Base-by-base conservation (phyloP, 257 asterid species). In the Plantago ovata region DNA sequence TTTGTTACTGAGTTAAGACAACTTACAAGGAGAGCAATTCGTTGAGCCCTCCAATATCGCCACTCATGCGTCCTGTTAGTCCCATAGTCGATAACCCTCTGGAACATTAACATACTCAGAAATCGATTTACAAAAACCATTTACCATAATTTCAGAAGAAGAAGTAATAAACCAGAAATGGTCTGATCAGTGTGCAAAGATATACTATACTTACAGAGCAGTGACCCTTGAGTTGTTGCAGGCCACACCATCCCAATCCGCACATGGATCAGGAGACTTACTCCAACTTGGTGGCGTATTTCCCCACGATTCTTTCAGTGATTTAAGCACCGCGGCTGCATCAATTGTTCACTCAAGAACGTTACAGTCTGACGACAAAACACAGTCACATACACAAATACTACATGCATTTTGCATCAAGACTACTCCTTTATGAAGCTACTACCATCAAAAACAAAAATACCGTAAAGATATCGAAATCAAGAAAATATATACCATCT, bases 1-100 rank as follows among this genome's bases (percentile, higher is more conserved):
- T 13, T 15, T 2, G 5, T 14, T 28, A 13, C 38, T 32, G 18
- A 56, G 32, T 19, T 32, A 39, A 46, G 61, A 51, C 47, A 58
- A 85, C 95, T 84, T 65, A 89, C 97, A 89, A 65, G 65, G 97
- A 86, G 60, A 69, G 63, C 49, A 89, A 69, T 68, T 86, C 94
- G 12, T 82, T 66, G 61, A 89, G 95, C 42, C 77, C 95, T 4
- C 95, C 97, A 62, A 89, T 86, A 65, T 86, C 97, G 23, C 95
- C 97, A 1, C 77, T 78, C 72, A 89, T 73, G 56, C 76, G 79
- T 51, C 97, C 97, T 36, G 65, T 73, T 15, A 89, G 51, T 46
- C 93, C 95, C 97, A 89, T 89, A 1, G 95, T 81, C 10, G 97
- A 89, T 58, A 89, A 67, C 38, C 95, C 90, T 69, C 97, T 90